Conservation (phyloP, 257 asterid species). For the Parsonsia alboflavescens region DNA sequence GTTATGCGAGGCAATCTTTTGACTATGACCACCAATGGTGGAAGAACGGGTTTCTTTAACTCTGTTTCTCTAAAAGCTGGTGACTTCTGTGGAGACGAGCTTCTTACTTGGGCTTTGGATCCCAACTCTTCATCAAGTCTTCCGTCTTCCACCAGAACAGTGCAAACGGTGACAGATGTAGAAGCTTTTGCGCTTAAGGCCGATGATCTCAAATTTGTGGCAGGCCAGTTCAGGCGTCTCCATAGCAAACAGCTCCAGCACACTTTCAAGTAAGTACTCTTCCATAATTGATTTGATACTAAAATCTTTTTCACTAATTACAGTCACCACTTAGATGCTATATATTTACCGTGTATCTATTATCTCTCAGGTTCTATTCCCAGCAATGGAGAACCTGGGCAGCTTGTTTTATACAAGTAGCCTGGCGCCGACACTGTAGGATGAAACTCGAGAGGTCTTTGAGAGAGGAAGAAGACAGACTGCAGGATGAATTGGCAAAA, state of each 20-base stretch:
- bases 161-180: slow-evolving; percentile 60
- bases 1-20: slow-evolving; percentile 33
- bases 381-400: slow-evolving; percentile 78
- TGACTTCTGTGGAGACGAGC: slow-evolving; percentile 13
- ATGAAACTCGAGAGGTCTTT: slow-evolving; percentile 40
- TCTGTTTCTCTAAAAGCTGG: slow-evolving; percentile 6
- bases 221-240: slow-evolving; percentile 76
- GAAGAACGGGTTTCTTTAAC: slow-evolving; percentile 41
- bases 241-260: slow-evolving; percentile 83
- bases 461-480: slow-evolving; percentile 39
- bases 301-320: no score
- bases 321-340: no score
- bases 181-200: slow-evolving; percentile 80
- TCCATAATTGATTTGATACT: no score
- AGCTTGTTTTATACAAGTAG: slow-evolving; percentile 61
- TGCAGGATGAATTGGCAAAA: slow-evolving; percentile 25
- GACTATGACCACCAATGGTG: slow-evolving; percentile 89
- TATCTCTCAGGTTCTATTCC: slow-evolving; percentile 40
- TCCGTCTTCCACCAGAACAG: slow-evolving; percentile 81
- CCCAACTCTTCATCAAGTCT: slow-evolving; percentile 43
- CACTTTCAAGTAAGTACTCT: slow-evolving; percentile 44
- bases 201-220: slow-evolving; percentile 79
- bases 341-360: not conserved
- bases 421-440: slow-evolving; percentile 56
- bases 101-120: slow-evolving; percentile 12